Conservation (phyloP, 139 green algal genomes). For the Desmodesmus armatus region DNA sequence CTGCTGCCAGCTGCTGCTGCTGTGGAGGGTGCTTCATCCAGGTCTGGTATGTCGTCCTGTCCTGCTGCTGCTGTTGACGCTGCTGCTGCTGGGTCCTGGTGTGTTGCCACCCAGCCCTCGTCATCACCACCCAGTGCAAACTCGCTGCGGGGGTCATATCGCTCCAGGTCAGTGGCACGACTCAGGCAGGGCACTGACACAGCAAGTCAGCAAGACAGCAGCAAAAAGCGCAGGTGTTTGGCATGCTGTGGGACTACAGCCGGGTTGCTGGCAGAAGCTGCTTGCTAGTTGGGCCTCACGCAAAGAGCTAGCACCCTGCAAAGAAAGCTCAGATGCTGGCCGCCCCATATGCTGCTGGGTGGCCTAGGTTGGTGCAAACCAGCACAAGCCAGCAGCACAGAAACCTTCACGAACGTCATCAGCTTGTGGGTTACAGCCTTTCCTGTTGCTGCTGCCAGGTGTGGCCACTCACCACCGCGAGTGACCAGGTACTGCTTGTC, state of each 20-base stretch:
- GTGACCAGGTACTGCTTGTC: conserved; percentile 94
- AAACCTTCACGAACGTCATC: too few species aligned
- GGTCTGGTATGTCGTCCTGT: conserved; percentile 63
- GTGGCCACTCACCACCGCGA: conserved; percentile 70
- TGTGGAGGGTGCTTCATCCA: conserved; percentile 40
- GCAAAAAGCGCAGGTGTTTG: not conserved
- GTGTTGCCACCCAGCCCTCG: conserved; percentile 77
- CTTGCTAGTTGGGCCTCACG: too few species aligned
- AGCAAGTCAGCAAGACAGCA: not conserved
- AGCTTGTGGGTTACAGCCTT: too few species aligned
- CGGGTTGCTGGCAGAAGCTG: too few species aligned
- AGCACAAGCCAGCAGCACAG: too few species aligned
- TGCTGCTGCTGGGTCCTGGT: conserved; percentile 45
- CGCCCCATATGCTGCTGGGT: too few species aligned
- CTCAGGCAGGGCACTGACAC: conserved; percentile 85
- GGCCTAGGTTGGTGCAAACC: too few species aligned
- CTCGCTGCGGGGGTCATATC: conserved; percentile 62
- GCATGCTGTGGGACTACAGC: too few species aligned
- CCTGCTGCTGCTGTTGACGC: conserved; percentile 39
- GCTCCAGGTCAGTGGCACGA: conserved; percentile 75
- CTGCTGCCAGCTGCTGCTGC: not conserved
- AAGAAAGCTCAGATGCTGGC: too few species aligned
- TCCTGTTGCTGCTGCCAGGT: too few species aligned
- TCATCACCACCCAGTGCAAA: conserved; percentile 69
- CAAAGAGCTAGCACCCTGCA: too few species aligned